Conservation (phyloP, 805 yeast species). For the Sporopachydermia lactativora region DNA sequence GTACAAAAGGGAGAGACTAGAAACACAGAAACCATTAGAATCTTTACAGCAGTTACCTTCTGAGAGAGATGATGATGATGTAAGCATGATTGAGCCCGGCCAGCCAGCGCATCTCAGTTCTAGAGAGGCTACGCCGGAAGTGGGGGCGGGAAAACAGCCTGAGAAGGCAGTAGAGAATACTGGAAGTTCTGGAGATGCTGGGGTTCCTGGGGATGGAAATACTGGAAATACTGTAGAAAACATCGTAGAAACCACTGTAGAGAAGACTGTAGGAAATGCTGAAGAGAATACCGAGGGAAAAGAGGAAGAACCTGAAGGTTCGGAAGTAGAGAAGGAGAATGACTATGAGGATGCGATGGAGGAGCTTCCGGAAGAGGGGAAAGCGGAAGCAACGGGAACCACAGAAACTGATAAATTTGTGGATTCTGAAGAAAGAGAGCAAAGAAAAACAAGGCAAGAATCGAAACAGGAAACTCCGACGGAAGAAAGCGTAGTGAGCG, state of each 20-base stretch:
- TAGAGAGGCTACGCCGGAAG: conserved; percentile 6
- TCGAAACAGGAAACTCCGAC: background rate
- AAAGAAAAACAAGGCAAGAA: background rate
- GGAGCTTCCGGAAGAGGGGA: background rate
- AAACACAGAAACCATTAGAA: too few species aligned
- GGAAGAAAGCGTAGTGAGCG: background rate
- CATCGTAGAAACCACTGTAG: conserved; percentile 5
- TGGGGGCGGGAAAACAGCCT: conserved; percentile 5
- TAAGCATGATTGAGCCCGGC: conserved; percentile 2
- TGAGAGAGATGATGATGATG: too few species aligned
- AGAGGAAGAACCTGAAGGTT: conserved; percentile 6
- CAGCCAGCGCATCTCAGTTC: conserved; percentile 4
- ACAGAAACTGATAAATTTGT: background rate
- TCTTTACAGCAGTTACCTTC: too few species aligned
- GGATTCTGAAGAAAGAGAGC: background rate
- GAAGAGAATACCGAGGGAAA: conserved; percentile 7
- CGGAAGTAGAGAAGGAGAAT: background rate
- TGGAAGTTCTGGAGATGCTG: conserved; percentile 7
- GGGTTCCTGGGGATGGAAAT: conserved; percentile 4
- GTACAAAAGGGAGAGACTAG: too few species aligned
- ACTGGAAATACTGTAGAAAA: conserved; percentile 5
- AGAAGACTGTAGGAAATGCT: conserved; percentile 8
- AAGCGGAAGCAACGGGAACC: background rate
- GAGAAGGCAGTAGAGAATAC: conserved; percentile 7
- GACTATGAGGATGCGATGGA: background rate